A percentile compares a stretch with the other conserved stretches of the same genome.
phyloP scores from a whole-genome alignment of 345 rosid species.

The Sonneratia alba region DNA sequence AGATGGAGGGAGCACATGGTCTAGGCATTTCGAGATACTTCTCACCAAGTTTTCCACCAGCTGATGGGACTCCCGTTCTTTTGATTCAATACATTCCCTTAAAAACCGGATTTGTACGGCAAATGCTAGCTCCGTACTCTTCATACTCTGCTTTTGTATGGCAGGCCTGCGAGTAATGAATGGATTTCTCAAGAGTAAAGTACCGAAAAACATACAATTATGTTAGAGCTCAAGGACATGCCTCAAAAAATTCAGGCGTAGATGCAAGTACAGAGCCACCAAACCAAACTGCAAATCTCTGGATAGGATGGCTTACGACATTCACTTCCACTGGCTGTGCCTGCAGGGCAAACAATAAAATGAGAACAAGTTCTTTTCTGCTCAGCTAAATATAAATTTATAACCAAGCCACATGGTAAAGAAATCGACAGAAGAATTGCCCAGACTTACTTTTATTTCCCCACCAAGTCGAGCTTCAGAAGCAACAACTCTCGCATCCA shows the following conservation, averaged over 20 bases:
- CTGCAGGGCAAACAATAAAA: slow-evolving; percentile 20
- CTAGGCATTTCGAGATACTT: neutral
- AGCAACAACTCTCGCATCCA: slow-evolving; percentile 80
- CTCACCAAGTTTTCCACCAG: neutral
- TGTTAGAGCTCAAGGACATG: slow-evolving; percentile 17
- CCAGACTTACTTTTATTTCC: slow-evolving; percentile 50
- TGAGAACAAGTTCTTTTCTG: neutral
- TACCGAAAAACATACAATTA: neutral
- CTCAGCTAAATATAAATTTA: neutral
- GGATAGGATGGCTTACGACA: slow-evolving; percentile 92
- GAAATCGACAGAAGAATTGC: neutral
- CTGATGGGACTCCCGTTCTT: neutral
- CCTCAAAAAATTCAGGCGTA: slow-evolving; percentile 91
- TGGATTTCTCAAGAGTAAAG: neutral
- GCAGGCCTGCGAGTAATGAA: slow-evolving; percentile 52
- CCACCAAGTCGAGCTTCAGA: slow-evolving; percentile 75
- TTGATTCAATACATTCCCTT: slow-evolving; percentile 83
- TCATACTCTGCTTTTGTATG: slow-evolving; percentile 97
- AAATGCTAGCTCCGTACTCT: slow-evolving; percentile 95
- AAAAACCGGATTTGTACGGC: slow-evolving; percentile 99
- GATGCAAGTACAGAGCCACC: slow-evolving; percentile 99
- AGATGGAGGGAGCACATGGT: neutral
- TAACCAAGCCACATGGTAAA: neutral
- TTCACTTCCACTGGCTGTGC: slow-evolving; percentile 92
- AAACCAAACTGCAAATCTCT: slow-evolving; percentile 97